Conservation (phyloP, 2,329 filamentous ascomycete genomes). For the Ascochyta lentis region DNA sequence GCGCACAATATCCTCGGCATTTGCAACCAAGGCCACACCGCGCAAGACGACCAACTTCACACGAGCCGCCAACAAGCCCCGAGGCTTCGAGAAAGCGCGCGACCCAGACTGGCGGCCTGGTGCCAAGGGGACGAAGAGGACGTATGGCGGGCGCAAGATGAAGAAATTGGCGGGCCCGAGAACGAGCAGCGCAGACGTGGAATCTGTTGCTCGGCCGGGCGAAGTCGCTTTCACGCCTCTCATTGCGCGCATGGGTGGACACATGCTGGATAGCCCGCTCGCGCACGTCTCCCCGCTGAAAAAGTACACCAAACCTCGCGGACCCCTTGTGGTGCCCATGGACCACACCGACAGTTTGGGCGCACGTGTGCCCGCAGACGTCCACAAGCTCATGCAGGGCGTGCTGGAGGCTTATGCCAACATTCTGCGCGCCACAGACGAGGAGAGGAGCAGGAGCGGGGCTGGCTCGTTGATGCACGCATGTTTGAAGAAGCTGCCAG, state of each 20-base stretch:
- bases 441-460: constrained; percentile 38
- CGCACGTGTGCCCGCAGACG: constrained; percentile 30
- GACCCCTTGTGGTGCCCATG: constrained; percentile 30
- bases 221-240: constrained; percentile 47
- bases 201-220: constrained; percentile 32
- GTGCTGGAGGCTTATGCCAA: constrained; percentile 43
- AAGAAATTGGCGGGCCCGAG: constrained; percentile 23
- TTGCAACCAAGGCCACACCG: constrained; percentile 34
- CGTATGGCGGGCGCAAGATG: constrained; percentile 39
- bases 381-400: constrained; percentile 41
- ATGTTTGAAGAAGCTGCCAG: constrained; percentile 51
- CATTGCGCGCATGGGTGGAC: constrained; percentile 37
- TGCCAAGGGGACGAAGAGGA: constrained; percentile 36
- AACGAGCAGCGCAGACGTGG: constrained; percentile 1
- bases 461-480: constrained; percentile 47
- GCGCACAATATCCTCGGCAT: constrained; percentile 30
- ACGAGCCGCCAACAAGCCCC: constrained; percentile 36
- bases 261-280: constrained; percentile 40
- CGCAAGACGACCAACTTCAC: constrained; percentile 37
- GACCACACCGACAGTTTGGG: constrained; percentile 29
- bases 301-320: constrained; percentile 29
- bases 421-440: constrained; percentile 42
- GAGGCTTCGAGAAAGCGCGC: constrained; percentile 41
- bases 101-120: constrained; percentile 49
- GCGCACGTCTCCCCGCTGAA: constrained; percentile 36